Evolutionary conservation across 78 protist genomes (phyloP).

Genomic region (Capsaspora owczarzaki): DNA sequence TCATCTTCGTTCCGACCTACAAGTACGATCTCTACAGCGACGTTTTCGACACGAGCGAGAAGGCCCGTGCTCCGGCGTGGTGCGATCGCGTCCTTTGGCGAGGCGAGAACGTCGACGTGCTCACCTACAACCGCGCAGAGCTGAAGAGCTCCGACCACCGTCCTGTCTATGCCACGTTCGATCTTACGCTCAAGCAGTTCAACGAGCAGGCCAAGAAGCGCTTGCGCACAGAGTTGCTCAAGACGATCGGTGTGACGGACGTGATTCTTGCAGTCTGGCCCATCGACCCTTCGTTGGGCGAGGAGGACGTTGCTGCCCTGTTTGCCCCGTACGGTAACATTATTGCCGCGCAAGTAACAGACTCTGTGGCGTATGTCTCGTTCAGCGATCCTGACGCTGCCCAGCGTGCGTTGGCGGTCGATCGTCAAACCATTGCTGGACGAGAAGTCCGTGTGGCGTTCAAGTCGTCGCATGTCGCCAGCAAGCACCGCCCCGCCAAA

Average conservation of each 20-base stretch:
- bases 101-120: neutral
- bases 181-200: neutral
- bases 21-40: constrained; percentile 69
- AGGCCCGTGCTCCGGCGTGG: constrained; percentile 80
- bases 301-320: neutral
- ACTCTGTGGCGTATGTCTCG: neutral
- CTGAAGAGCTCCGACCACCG: neutral
- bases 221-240: neutral
- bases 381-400: neutral
- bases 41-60: constrained; percentile 64
- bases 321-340: neutral
- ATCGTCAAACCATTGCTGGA: too few species aligned
- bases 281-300: neutral
- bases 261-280: neutral
- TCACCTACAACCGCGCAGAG: neutral
- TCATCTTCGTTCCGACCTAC: constrained; percentile 84
- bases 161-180: neutral
- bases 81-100: constrained; percentile 27
- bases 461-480: too few species aligned
- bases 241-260: neutral
- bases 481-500: too few species aligned
- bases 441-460: too few species aligned
- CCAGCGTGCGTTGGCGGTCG: neutral
- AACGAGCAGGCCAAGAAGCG: neutral
- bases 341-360: neutral